These are phyloP conservation scores for Dictyophora rubrovolvata DNA, from an alignment of 768 basidiomycete species.

Conservation along the genomic window DNA sequence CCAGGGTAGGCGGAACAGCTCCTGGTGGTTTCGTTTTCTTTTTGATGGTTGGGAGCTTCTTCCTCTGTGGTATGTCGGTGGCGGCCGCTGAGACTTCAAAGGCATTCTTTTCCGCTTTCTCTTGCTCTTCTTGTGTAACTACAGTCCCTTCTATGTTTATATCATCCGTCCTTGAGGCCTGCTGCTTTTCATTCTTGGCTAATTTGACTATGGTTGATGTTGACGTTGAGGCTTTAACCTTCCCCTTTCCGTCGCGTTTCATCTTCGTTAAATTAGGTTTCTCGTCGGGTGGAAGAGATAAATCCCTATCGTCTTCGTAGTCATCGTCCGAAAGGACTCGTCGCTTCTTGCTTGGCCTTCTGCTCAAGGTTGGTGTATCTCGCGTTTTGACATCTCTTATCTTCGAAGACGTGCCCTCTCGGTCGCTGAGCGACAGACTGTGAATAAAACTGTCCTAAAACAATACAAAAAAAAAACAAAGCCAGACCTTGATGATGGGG, in stretches of 20 bases:
- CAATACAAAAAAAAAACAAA: background rate
- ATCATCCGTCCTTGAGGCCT: background rate
- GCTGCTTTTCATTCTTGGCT: slow-evolving; percentile 34
- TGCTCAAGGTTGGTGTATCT: background rate
- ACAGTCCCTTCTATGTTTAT: background rate
- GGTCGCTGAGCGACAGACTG: background rate
- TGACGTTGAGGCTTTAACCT: slow-evolving; percentile 23
- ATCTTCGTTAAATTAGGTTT: slow-evolving; percentile 1
- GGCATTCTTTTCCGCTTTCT: background rate
- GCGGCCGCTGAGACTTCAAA: background rate
- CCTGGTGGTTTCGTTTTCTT: background rate
- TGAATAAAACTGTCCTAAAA: background rate
- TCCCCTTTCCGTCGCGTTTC: slow-evolving; percentile 16
- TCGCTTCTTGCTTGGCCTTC: background rate
- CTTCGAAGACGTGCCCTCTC: background rate
- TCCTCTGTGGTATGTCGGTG: background rate
- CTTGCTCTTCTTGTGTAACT: slow-evolving; percentile 1
- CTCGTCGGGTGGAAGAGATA: slow-evolving; percentile 2
- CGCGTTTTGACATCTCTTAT: background rate
- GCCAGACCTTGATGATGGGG: background rate
- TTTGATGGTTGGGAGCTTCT: slow-evolving; percentile 8
- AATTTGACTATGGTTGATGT: slow-evolving; percentile 23
- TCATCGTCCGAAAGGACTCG: slow-evolving; percentile 4
- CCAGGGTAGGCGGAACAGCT: background rate
- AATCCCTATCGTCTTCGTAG: slow-evolving; percentile 10